Evolutionary conservation across 2,329 filamentous ascomycete species (phyloP), one percentile per base, ranked within the genome.

Genomic region (Ambrosiella xylebori): DNA sequence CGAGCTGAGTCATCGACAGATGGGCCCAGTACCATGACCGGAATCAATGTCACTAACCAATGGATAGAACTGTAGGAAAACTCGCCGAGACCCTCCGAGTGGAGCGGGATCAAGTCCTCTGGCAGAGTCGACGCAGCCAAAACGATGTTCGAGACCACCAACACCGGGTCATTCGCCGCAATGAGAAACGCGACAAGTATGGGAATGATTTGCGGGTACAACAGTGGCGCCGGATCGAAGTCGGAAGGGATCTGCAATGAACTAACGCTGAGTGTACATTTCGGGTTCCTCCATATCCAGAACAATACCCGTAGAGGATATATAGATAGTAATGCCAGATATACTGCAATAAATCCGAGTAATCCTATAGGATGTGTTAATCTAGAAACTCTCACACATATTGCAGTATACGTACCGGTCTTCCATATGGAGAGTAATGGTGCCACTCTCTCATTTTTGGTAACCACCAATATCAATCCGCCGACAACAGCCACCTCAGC

Each of bases 211-310:
- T 85, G 78, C 15, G 91, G 91, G 67, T 96, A 97, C 59, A 96
- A 70, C n/a, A 95, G 75, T 9, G 90, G 88, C 6, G 91, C 91
- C 2, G 89, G 90, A 66, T 97, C 91, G 69, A 96, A 95, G n/a
- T 79, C 76, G 3, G 81, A 72, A 0, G 89, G 88, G 41, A 95
- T 73, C 37, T 67, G 66, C 40, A 83, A 64, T 1, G 73, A 61
- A 19, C 41, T 71, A 37, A 74, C 63, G 59, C 62, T 64, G 36
- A 62, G 68, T n/a, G 68, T 68, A 2, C 74, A 68, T 3, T 63
- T 67, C 15, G 69, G 67, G 27, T 70, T 68, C 17, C 66, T 66
- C 59, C 74, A 73, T 1, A 72, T 70, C 74, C 78, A 78, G 15
- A 70, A 63, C 5, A 74, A 65, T n/a, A 84, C 69, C 59, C 82